Conservation (phyloP, 108 stramenopile species). For the Nannochloropsis gaditana region DNA sequence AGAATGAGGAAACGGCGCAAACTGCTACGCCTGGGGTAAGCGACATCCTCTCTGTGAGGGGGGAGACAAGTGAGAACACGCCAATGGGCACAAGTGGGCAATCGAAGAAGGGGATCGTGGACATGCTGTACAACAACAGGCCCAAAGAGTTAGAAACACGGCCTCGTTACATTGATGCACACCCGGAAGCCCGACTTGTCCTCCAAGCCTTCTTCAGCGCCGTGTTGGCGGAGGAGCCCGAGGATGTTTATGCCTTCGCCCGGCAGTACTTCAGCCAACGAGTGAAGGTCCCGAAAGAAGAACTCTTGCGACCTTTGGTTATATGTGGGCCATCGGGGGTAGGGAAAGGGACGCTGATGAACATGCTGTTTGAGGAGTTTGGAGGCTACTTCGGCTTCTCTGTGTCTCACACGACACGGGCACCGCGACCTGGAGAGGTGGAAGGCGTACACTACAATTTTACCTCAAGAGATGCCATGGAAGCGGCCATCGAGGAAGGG, state of each 20-base stretch:
- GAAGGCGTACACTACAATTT: constrained; percentile 84
- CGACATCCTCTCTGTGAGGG: background rate
- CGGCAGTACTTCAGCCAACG: background rate
- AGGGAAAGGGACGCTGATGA: constrained; percentile 61
- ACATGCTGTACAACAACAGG: background rate
- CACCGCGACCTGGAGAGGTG: constrained; percentile 63
- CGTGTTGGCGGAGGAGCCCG: constrained; percentile 1
- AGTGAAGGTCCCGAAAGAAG: background rate
- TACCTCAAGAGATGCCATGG: constrained; percentile 63
- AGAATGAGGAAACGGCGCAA: background rate
- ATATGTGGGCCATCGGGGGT: constrained; percentile 59
- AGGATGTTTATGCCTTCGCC: background rate
- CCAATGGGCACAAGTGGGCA: background rate
- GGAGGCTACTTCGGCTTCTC: constrained; percentile 59
- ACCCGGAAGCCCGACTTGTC: background rate
- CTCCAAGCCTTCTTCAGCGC: background rate
- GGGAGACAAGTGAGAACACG: background rate
- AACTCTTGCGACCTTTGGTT: constrained; percentile 41
- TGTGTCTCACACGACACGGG: constrained; percentile 80
- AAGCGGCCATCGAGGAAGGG: constrained; percentile 60
- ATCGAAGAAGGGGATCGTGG: constrained; percentile 1
- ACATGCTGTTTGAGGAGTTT: constrained; percentile 45
- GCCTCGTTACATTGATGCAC: background rate
- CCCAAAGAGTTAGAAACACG: background rate
- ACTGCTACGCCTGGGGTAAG: background rate